Evolutionary conservation across 2,329 filamentous ascomycete species (phyloP), one percentile per base, ranked within the genome.

Genomic region (Monosporascus sp.): DNA sequence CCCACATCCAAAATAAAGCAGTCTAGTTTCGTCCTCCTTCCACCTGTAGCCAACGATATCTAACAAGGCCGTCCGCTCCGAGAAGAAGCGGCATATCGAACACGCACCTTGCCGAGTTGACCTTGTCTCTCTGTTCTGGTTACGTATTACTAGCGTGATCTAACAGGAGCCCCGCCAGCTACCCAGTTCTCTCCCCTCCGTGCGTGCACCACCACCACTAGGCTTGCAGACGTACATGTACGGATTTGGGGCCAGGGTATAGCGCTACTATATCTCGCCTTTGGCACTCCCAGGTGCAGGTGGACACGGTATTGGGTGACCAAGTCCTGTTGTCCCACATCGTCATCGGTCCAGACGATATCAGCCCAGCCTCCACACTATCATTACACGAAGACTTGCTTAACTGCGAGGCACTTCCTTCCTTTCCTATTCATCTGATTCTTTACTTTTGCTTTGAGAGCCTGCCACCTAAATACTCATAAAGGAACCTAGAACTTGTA

Each of bases 401-500:
- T 46, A 17, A 46, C 22, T 26, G 43, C 24, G 22, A 26, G 16
- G 16, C 20, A 46, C 14, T 46, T n/a, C 22, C 24, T 19, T 46
- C 14, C 22, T 7, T 46, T 31, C 24, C 14, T 31, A 5, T 46
- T 24, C 26, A 24, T n/a, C 26, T 46, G 20, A 14, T 46, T 31
- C 24, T 46, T 26, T 27, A 7, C 16, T 16, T 24, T 27, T 26
- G 3, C 24, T n/a, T 24, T 17, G 26, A 46, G 11, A 31, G 17
- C 8, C 7, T n/a, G n/a, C n/a, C 20, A 19, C 43, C 3, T 31
- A 31, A n/a, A 46, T 46, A 46, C 43, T n/a, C 7, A 3, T 16
- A 46, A 26, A 9, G 49, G 31, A 40, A 37, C 51, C 26, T 36
- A 43, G 26, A 37, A 49, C 53, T 50, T 46, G 59, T 62, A 57